Base-by-base conservation (phyloP, 257 asterid genomes). In the Ocimum tenuiflorum region DNA sequence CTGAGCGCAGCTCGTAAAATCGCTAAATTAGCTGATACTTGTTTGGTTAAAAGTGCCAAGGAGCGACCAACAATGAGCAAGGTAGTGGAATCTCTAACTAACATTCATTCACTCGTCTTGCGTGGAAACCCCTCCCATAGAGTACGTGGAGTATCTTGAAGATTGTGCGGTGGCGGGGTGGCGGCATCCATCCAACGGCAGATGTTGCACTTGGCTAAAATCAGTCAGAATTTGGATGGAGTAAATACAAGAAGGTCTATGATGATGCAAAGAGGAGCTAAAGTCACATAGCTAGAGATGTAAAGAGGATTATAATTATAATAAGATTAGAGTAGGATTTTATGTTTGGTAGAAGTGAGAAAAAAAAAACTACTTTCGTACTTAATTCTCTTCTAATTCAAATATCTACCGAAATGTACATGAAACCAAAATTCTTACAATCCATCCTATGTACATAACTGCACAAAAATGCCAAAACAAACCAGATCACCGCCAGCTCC, bases 11-110 rank as follows among this genome's bases (percentile, higher is more conserved):
- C 99, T 18, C 82, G 86, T 19, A 71, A 49, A 60, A 68, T 84
- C 13, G 97, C 91, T 12, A 84, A 79, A 65, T 60, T 92, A 58
- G 99, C 97, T 0, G 86, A 89, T 70, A 76, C 78, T 49, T 88
- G 97, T 63, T 69, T 91, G 77, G 76, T 67, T 29, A 94, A 79
- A 60, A 80, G 79, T 42, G 88, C 95, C 14, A 90, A 79, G 65
- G 87, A 85, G 11, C 80, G 97, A 17, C 99, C 96, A 0, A 80
- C 73, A 71, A 94, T 94, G 97, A 94, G 95, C 63, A 65, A 78
- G 68, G 96, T 90, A 55, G 99, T 88, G 56, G 94, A 83, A 48
- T 74, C 61, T 13, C 52, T 94, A 62, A 86, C 78, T 80, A 80
- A 79, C 47, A 76, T 88, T 1, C 31, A 67, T 82, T 23, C 73